Evolutionary conservation across 1,284 basidiomycete species (phyloP).

Genomic region (Cryptococcus sp.): DNA sequence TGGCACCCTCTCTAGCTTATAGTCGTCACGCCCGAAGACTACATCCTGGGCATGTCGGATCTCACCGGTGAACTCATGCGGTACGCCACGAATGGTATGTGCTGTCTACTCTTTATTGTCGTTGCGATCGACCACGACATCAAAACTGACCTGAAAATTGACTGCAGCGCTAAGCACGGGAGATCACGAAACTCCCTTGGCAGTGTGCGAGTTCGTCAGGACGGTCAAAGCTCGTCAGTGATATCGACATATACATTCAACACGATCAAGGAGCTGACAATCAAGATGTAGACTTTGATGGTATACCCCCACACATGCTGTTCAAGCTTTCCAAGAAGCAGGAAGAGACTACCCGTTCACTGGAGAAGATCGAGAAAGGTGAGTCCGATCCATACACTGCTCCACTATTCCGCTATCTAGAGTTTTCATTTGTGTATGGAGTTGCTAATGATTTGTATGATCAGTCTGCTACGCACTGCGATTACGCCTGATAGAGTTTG

Average conservation of each 20-base stretch:
- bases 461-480: constrained; percentile 53
- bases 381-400: constrained; percentile 28
- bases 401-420: background rate
- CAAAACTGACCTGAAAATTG: constrained; percentile 13
- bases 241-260: background rate
- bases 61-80: constrained; percentile 96
- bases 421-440: background rate
- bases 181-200: constrained; percentile 67
- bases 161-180: constrained; percentile 61
- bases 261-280: background rate
- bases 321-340: constrained; percentile 80
- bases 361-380: constrained; percentile 95
- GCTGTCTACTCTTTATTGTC: background rate
- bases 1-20: constrained; percentile 30
- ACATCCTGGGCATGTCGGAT: constrained; percentile 89
- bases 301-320: constrained; percentile 34
- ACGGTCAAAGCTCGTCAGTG: constrained; percentile 72
- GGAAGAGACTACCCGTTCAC: constrained; percentile 74
- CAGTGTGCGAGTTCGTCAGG: constrained; percentile 76
- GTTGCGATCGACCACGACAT: background rate
- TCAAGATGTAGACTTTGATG: constrained; percentile 38
- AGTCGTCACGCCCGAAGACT: constrained; percentile 81
- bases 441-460: background rate
- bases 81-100: constrained; percentile 69
- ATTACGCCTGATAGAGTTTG: constrained; percentile 50